phyloP scores from a whole-genome alignment of 495 filamentous ascomycete genomes.

The Penicillium salamii region DNA sequence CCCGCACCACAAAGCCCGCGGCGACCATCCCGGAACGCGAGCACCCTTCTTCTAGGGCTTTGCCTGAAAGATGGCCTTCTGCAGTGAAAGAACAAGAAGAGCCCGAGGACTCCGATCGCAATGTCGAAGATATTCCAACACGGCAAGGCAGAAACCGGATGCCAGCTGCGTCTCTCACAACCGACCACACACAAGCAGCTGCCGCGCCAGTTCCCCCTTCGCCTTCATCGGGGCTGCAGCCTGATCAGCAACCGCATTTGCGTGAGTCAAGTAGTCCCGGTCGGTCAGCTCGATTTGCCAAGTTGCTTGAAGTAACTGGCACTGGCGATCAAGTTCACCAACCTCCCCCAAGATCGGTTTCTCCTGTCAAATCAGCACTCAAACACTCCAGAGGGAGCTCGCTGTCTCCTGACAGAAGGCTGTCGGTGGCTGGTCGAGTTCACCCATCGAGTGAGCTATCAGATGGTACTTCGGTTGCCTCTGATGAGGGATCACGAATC shows the following conservation, averaged over 20 bases:
- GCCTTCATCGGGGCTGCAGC: slow-evolving; percentile 9
- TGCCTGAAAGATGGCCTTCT: slow-evolving; percentile 54
- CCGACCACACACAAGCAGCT: slow-evolving; percentile 11
- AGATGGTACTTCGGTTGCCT: slow-evolving; percentile 54
- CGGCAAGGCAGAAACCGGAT: slow-evolving; percentile 6
- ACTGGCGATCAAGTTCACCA: slow-evolving; percentile 57
- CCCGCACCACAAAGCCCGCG: background rate
- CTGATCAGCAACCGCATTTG: slow-evolving; percentile 6
- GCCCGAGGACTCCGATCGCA: slow-evolving; percentile 32
- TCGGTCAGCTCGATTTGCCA: slow-evolving; percentile 72
- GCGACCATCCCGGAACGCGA: slow-evolving; percentile 1
- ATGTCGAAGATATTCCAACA: background rate
- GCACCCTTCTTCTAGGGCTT: slow-evolving; percentile 17
- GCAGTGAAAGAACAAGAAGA: slow-evolving; percentile 61
- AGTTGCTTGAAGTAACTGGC: slow-evolving; percentile 51
- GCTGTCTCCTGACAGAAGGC: slow-evolving; percentile 43
- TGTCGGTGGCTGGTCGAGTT: slow-evolving; percentile 15
- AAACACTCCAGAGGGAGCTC: slow-evolving; percentile 61
- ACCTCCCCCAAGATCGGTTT: slow-evolving; percentile 76
- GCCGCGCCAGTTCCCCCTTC: slow-evolving; percentile 12
- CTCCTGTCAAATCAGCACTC: slow-evolving; percentile 82
- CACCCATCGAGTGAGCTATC: slow-evolving; percentile 56
- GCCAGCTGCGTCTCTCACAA: slow-evolving; percentile 12
- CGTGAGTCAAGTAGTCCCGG: slow-evolving; percentile 57
- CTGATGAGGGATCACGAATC: slow-evolving; percentile 54